These are phyloP conservation scores for Yamadazyma takamatsuzukensis DNA, from an alignment of 805 yeast species.

Conservation along the genomic window DNA sequence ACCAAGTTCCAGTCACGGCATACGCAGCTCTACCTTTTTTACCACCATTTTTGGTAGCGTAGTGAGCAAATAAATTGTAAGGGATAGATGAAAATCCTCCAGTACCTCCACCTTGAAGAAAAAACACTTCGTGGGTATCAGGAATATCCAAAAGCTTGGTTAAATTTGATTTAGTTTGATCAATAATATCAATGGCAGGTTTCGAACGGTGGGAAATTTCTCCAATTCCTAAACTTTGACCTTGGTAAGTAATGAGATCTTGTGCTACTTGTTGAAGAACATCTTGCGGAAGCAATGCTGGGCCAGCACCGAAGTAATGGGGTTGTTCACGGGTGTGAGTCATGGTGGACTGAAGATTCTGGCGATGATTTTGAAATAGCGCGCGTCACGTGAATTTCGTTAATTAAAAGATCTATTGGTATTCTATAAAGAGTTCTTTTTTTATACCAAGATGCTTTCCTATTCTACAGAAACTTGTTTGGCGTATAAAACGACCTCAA, in stretches of 20 bases:
- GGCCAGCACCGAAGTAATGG: slow-evolving; percentile 97
- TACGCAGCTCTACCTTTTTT: slow-evolving; percentile 80
- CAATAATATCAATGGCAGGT: slow-evolving; percentile 74
- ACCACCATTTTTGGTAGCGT: slow-evolving; percentile 62
- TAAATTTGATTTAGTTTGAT: slow-evolving; percentile 69
- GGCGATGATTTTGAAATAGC: no score
- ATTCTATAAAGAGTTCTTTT: no score
- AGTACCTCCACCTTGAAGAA: slow-evolving; percentile 98
- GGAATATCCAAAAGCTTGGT: slow-evolving; percentile 69
- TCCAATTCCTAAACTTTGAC: slow-evolving; percentile 80
- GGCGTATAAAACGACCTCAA: slow-evolving; percentile 64
- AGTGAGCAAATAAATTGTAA: slow-evolving; percentile 74
- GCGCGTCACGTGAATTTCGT: background rate
- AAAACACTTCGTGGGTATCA: slow-evolving; percentile 89
- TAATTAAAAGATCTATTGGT: no score
- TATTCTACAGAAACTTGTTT: no score
- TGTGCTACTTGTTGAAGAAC: slow-evolving; percentile 86
- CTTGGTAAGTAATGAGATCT: slow-evolving; percentile 72
- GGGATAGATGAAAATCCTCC: slow-evolving; percentile 89
- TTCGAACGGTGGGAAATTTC: slow-evolving; percentile 94
- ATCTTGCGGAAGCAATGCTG: slow-evolving; percentile 81
- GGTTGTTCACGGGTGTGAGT: slow-evolving; percentile 63
- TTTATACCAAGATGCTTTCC: no score
- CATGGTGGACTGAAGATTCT: background rate
- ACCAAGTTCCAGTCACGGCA: slow-evolving; percentile 92